Evolutionary conservation across 148 eudicot species (phyloP).

Genomic region (Persicaria tinctoria): DNA sequence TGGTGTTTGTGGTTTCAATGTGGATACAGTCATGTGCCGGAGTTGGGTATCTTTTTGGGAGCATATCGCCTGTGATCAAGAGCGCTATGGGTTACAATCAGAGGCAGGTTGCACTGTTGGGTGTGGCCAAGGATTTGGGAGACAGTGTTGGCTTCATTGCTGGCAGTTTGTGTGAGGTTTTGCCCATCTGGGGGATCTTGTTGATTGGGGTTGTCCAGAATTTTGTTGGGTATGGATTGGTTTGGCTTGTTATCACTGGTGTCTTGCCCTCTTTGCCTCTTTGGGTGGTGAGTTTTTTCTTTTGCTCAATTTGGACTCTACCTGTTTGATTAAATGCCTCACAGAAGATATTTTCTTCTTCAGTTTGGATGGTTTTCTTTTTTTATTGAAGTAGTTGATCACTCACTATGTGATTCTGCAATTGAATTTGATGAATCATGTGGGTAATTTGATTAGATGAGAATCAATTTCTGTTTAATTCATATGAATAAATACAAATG

Average conservation of each 20-base stretch:
- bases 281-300: slow-evolving; percentile 48
- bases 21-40: slow-evolving; percentile 62
- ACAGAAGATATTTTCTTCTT: not conserved
- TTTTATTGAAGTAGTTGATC: not conserved
- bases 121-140: slow-evolving; percentile 60
- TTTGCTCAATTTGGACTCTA: not conserved
- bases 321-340: slow-evolving; percentile 11
- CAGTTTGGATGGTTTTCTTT: not conserved
- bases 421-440: not conserved
- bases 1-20: slow-evolving; percentile 62
- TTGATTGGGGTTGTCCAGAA: slow-evolving; percentile 46
- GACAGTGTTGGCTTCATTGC: slow-evolving; percentile 49
- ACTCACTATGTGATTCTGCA: not conserved
- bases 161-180: slow-evolving; percentile 38
- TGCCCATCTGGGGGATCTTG: slow-evolving; percentile 46
- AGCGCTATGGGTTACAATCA: slow-evolving; percentile 45
- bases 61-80: slow-evolving; percentile 54
- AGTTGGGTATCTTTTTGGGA: slow-evolving; percentile 57
- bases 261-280: slow-evolving; percentile 39
- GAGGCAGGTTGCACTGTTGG: slow-evolving; percentile 42
- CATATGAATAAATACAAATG: not conserved
- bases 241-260: slow-evolving; percentile 46
- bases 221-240: slow-evolving; percentile 44
- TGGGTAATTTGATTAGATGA: not conserved
- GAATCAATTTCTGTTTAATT: not conserved